These are phyloP conservation scores for Pistacia integerrima DNA, from an alignment of 345 rosid genomes.

Conservation along the genomic window DNA sequence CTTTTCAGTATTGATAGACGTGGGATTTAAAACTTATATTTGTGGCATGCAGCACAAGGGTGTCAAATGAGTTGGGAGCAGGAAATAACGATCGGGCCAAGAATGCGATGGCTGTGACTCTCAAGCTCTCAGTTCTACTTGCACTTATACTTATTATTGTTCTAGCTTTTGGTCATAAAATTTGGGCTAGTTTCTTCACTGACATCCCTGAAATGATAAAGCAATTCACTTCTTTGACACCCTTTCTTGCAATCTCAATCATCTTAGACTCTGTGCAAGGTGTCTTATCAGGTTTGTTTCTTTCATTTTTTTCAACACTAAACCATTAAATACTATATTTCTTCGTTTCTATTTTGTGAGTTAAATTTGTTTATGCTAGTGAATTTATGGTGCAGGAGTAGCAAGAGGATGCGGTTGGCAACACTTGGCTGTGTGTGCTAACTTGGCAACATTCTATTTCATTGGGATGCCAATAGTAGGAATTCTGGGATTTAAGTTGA, in stretches of 20 bases:
- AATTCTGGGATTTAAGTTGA: slow-evolving; percentile 55
- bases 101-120: slow-evolving; percentile 35
- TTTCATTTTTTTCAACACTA: no score
- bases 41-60: background rate
- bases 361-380: background rate
- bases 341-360: background rate
- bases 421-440: slow-evolving; percentile 46
- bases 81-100: slow-evolving; percentile 42
- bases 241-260: slow-evolving; percentile 43
- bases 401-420: slow-evolving; percentile 84
- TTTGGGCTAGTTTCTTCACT: slow-evolving; percentile 62
- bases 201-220: slow-evolving; percentile 36
- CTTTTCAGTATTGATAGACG: no score
- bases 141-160: background rate
- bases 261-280: background rate
- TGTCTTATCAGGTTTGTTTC: background rate
- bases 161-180: slow-evolving; percentile 47
- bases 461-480: slow-evolving; percentile 53
- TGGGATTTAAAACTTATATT: no score
- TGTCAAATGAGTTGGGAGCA: slow-evolving; percentile 64
- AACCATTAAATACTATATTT: no score
- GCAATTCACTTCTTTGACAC: slow-evolving; percentile 51
- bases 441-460: slow-evolving; percentile 52
- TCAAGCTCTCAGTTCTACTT: background rate
- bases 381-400: slow-evolving; percentile 43